These are phyloP conservation scores for Vitis rupestris DNA, from an alignment of 164 flowering plant genomes.

Conservation along the genomic window DNA sequence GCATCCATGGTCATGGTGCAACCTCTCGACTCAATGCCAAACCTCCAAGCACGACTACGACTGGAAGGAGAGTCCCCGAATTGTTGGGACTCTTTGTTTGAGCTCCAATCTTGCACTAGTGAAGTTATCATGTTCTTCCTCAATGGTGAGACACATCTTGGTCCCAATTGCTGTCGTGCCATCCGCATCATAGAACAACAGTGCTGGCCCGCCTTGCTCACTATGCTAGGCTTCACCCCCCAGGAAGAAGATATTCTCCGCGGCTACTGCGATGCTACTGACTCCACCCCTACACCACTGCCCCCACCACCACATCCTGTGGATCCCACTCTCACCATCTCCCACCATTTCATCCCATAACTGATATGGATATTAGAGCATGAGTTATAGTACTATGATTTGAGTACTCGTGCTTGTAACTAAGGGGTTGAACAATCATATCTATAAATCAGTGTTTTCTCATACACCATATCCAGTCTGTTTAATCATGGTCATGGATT, in stretches of 20 bases:
- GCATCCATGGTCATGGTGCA: too few species aligned
- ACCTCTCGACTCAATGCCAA: too few species aligned
- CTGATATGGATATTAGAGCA: neutral
- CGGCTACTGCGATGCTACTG: slow-evolving; percentile 14
- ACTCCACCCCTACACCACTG: neutral
- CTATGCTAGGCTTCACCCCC: slow-evolving; percentile 14
- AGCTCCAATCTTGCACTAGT: slow-evolving; percentile 14
- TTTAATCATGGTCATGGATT: too few species aligned
- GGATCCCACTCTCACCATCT: neutral
- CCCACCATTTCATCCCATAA: neutral
- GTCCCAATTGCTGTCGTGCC: slow-evolving; percentile 17
- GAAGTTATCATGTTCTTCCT: slow-evolving; percentile 21
- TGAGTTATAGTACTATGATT: too few species aligned
- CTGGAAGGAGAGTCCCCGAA: too few species aligned
- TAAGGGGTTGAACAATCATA: too few species aligned
- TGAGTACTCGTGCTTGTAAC: too few species aligned
- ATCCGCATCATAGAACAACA: slow-evolving; percentile 9
- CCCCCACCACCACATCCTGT: neutral
- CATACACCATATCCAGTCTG: too few species aligned
- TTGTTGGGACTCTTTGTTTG: slow-evolving; percentile 16
- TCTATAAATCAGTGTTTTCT: too few species aligned
- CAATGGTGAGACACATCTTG: slow-evolving; percentile 16
- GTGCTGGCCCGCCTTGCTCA: slow-evolving; percentile 22
- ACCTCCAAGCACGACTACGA: too few species aligned
- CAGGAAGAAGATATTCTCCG: slow-evolving; percentile 14